Conservation (phyloP, 2,329 filamentous ascomycete species). For the Chaetomium globosum region DNA sequence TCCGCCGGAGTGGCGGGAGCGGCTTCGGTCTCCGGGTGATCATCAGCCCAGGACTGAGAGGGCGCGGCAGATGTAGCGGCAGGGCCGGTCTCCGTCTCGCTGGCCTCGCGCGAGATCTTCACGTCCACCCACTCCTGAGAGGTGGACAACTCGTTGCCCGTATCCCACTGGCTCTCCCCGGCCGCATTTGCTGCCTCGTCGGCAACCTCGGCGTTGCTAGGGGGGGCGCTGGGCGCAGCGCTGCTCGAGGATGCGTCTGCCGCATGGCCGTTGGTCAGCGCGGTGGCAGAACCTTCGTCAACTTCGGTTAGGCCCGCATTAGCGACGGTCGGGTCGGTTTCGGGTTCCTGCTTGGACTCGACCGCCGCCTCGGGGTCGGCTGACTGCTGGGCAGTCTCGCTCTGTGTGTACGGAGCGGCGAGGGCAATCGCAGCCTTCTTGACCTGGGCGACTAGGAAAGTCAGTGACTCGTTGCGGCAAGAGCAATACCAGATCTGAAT, state of each 20-base stretch:
- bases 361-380: constrained; percentile 39
- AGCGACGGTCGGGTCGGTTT: constrained; percentile 67
- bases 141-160: constrained; percentile 47
- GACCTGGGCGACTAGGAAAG: constrained; percentile 56
- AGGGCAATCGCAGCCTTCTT: constrained; percentile 60
- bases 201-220: constrained; percentile 55
- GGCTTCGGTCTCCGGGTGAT: constrained; percentile 61
- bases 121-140: constrained; percentile 72
- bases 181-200: constrained; percentile 62
- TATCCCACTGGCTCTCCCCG: constrained; percentile 68
- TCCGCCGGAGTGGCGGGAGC: constrained; percentile 49
- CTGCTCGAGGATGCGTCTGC: constrained; percentile 43
- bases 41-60: constrained; percentile 78
- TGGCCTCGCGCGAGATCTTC: constrained; percentile 70
- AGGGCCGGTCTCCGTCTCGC: constrained; percentile 71
- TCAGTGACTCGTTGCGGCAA: constrained; percentile 30
- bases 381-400: constrained; percentile 33
- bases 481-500: background rate
- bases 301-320: constrained; percentile 71
- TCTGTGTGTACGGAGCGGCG: constrained; percentile 46
- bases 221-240: constrained; percentile 45
- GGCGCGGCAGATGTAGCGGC: constrained; percentile 60
- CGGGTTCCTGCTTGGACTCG: constrained; percentile 39
- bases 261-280: constrained; percentile 48
- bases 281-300: constrained; percentile 50